Base-by-base conservation (phyloP, 768 basidiomycete genomes). In the Lactarius pseudohatsudake region DNA sequence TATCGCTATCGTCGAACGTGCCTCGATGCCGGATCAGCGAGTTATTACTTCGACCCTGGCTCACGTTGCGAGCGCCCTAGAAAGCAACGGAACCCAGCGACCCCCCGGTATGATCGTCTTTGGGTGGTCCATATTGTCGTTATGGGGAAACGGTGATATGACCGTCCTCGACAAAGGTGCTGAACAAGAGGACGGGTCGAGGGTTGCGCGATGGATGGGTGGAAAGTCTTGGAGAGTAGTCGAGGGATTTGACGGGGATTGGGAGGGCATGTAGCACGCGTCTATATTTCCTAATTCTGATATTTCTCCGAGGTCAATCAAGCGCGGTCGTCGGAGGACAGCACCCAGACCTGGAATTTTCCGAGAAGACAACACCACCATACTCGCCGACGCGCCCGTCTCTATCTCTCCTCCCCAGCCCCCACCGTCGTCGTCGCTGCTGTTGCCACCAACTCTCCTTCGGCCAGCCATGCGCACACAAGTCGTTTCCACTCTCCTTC, bases 81-180 rank as follows among this genome's bases (percentile, higher is more conserved):
- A 89, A 64, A 85, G 83, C 67, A 78, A 83, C 2, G 94, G 91
- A 9, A 91, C 93, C 71, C 95, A 98, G 75, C 79, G 96, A 41
- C 94, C 96, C 20, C 97, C 97, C 0, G 97, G 95, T 10, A 95
- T 99, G 91, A 90, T 98, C 75, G 82, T 98, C 36, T 82, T 99
- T 71, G 97, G 97, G 2, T 99, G 96, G 96, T 83, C 89, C 2
- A 90, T 91, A 11, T 75, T 94, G 68, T 87, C 90, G 45, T 77
- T 98, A 55, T 88, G 90, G 76, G 87, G 85, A 0, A 72, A 77
- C 62, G 93, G 94, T 0, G 86, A 94, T 70, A 81, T 90, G 28
- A 80, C 79, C 11, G 84, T 96, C 3, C 78, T 97, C 57, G 89
- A 91, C 66, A 84, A 85, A 5, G 81, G 76, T 5, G 82, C 76